Percentiles rank a stretch among this genome's conserved stretches.
These are phyloP conservation scores for Triticum aestivum DNA, from an alignment of 176 grass and related monocot genomes.

Conservation along the genomic window IWGSC_CS_RefSeq_v2.1 NC_057801.1:5380064-5380563, in stretches of 20 bases:
- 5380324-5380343: not conserved
- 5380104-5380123: not conserved
- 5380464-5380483: not conserved
- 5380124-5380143: too few species aligned
- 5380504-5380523: not conserved
- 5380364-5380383: slow-evolving; percentile 5
- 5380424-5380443: slow-evolving; percentile 20
- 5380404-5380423: not conserved
- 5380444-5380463: not conserved
- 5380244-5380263: not conserved
- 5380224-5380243: not conserved
- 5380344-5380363: not conserved
- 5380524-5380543: not conserved
- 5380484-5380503: not conserved
- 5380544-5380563: not conserved
- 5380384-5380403: not conserved
- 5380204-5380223: not conserved
- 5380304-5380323: not conserved
- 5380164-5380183: not conserved
- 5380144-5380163: too few species aligned
- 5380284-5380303: not conserved
- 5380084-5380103: accelerated
- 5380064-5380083: not conserved
- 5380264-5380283: not conserved
- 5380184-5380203: not conserved